Percentiles rank a stretch among this genome's conserved stretches.
These are phyloP conservation scores for Diaporthe humulicola DNA, from an alignment of 2,329 filamentous ascomycete genomes.

Conservation along the genomic window DNA sequence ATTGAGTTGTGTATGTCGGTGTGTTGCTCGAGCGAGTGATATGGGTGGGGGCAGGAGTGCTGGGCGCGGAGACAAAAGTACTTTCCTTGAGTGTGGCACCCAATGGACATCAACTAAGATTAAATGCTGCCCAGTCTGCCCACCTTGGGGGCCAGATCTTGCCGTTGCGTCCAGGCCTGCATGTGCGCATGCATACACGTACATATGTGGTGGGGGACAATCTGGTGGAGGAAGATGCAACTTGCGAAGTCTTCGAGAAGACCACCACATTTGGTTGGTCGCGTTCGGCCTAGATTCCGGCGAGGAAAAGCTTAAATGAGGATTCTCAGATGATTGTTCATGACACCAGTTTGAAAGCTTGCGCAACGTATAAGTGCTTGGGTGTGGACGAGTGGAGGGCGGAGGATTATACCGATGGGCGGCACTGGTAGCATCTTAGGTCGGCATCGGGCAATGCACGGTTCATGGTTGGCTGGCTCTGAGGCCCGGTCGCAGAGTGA, in stretches of 20 bases:
- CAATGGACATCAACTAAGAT: not conserved
- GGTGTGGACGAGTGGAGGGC: conserved; percentile 2
- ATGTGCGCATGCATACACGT: not conserved
- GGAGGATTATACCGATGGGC: conserved; percentile 1
- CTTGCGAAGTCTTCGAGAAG: conserved; percentile 17
- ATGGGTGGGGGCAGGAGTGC: not conserved
- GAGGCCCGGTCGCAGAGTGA: conserved; percentile 19
- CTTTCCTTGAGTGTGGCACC: not conserved
- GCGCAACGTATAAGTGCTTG: conserved; percentile 4
- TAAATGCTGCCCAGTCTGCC: not conserved
- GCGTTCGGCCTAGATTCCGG: conserved; percentile 12
- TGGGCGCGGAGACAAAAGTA: not conserved
- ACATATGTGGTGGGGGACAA: not conserved
- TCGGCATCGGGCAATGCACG: conserved; percentile 19
- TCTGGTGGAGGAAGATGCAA: not conserved
- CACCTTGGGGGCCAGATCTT: conserved; percentile 13
- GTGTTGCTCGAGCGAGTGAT: conserved; percentile 14
- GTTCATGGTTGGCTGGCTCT: conserved; percentile 10
- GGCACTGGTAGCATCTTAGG: conserved; percentile 1
- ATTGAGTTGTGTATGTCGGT: conserved; percentile 21
- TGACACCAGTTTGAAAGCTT: conserved; percentile 31
- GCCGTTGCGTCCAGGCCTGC: not conserved
- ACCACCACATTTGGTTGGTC: not conserved
- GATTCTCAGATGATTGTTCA: conserved; percentile 26
- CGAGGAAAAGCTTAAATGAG: conserved; percentile 9